Evolutionary conservation across 1,139 yeast genomes (phyloP), one percentile per base, ranked within the genome.

Genomic region (Lizanozyma gosingica): DNA sequence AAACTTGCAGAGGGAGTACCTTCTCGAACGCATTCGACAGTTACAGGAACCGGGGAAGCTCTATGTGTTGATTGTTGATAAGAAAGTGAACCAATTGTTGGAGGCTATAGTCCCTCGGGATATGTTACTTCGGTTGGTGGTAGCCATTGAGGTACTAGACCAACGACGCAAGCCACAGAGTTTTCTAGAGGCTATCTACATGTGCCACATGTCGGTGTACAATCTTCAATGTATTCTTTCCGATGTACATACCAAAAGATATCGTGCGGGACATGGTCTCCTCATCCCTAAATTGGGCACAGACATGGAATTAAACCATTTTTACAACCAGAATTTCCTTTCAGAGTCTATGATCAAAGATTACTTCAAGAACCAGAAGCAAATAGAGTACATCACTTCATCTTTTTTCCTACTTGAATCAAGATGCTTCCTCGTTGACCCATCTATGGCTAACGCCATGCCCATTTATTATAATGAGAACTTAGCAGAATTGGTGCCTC

Each of bases 381-480:
- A 52, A 41, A 55, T 67, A 40, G 42, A 47, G 14, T 62, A 55
- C 41, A 54, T 63, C 32, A 58, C 60, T 37, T 50, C 64, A 6
- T 46, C 47, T 35, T 54, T 67, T 47, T 53, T 55, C 39, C 69
- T 73, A 1, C 52, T 63, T 29, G 76, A 70, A 47, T 49, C 62
- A 3, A 49, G 71, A 16, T 72, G 68, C 38, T 70, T 68, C 44
- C 53, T 68, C 38, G 53, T 64, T 3, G 73, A 68, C 44, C 45
- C 54, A 37, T 45, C 47, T 17, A 65, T 71, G 2, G 61, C 70
- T n/a, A 64, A 78, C 48, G 76, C 94, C 1, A 67, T 87, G 60
- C 90, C 90, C 36, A 67, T 80, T 33, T 84, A 83, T 53, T 88
- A 79, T 59, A 87, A 85, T 54, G 68, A 66, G 35, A 68, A 75